Evolutionary conservation across 257 asterid genomes (phyloP).

Genomic region (Solanum pinnatisectum): DNA sequence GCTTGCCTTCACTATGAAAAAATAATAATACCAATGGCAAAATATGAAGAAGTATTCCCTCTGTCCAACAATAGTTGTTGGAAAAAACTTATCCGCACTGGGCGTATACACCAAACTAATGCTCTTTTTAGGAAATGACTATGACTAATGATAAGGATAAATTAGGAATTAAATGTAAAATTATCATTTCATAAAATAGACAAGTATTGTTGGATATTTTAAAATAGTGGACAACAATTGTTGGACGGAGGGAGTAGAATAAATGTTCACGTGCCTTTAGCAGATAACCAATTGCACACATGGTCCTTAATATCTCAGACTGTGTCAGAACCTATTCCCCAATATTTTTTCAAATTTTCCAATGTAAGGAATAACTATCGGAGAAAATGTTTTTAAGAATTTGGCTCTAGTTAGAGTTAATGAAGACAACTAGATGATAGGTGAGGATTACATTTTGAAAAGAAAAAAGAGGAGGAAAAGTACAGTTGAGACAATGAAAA

Average conservation of each 20-base stretch:
- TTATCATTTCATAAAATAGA: no score
- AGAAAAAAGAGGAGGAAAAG: neutral
- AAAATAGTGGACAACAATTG: no score
- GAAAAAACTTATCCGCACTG: no score
- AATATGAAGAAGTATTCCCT: no score
- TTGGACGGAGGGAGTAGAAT: neutral
- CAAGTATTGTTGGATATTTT: no score
- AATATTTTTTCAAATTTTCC: neutral
- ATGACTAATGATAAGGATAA: no score
- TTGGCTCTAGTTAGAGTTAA: neutral
- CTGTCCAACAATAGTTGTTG: no score
- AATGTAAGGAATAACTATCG: neutral
- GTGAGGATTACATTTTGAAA: neutral
- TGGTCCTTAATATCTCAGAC: neutral
- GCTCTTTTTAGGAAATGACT: no score
- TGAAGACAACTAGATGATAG: neutral
- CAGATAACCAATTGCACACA: neutral
- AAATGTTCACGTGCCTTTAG: neutral
- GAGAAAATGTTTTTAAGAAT: neutral
- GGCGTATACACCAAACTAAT: no score
- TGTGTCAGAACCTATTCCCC: neutral
- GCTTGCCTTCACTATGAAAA: neutral
- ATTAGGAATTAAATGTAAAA: no score
- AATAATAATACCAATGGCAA: no score
- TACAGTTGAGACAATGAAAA: neutral